Conservation (phyloP, 306 rosid species). For the Pyrus pyrifolia region DNA sequence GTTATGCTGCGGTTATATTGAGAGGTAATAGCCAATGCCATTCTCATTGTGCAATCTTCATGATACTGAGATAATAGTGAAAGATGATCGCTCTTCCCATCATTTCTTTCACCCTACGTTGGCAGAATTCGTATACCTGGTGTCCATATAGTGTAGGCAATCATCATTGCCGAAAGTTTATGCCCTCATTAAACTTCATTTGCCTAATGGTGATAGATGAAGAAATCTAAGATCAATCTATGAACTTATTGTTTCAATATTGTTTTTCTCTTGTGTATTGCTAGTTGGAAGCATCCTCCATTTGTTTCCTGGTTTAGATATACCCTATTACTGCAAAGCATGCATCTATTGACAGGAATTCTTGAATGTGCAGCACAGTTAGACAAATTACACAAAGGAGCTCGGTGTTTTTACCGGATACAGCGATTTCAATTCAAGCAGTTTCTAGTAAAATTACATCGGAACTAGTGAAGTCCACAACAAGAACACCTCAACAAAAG, state of each 20-base stretch:
- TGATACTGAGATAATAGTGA: neutral
- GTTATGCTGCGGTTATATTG: neutral
- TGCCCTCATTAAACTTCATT: neutral
- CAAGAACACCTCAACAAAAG: too few relatives aligned
- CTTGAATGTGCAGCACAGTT: neutral
- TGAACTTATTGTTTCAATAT: neutral
- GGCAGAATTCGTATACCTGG: neutral
- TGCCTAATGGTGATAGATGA: neutral
- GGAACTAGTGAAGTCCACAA: neutral
- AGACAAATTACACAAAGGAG: constrained; percentile 2
- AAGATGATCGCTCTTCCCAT: neutral
- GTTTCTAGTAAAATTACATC: constrained; percentile 31
- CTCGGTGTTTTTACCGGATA: constrained; percentile 24
- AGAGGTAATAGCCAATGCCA: neutral
- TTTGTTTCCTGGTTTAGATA: neutral
- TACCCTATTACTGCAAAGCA: neutral
- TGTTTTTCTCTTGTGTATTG: neutral
- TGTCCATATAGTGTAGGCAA: neutral
- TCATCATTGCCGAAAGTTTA: neutral
- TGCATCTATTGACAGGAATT: neutral
- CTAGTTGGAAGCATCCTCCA: neutral
- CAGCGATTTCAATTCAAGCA: constrained; percentile 26
- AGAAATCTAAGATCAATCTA: neutral
- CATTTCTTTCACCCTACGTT: neutral
- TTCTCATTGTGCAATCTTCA: neutral